Evolutionary conservation across 2,329 filamentous ascomycete genomes (phyloP).

Genomic region (Aquanectria penicillioides): DNA sequence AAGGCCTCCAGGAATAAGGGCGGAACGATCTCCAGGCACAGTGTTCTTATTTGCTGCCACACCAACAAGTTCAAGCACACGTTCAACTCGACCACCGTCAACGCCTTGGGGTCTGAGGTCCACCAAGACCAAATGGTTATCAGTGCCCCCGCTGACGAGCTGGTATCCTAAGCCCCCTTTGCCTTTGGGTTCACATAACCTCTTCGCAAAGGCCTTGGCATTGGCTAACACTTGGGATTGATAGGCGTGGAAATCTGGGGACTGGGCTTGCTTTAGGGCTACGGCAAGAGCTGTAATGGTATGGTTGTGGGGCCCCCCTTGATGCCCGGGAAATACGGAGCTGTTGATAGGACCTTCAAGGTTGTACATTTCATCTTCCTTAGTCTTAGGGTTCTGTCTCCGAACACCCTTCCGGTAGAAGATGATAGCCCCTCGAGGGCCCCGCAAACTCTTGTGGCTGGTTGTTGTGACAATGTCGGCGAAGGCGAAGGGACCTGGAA

Average conservation of each 20-base stretch:
- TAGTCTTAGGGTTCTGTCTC: constrained; percentile 83
- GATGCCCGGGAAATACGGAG: constrained; percentile 97
- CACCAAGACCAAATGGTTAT: constrained; percentile 94
- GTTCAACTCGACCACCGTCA: constrained; percentile 90
- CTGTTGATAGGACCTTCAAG: constrained; percentile 94
- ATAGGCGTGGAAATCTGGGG: constrained; percentile 90
- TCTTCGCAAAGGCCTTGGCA: constrained; percentile 83
- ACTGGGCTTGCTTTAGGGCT: constrained; percentile 91
- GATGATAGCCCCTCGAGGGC: constrained; percentile 95
- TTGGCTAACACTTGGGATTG: constrained; percentile 91
- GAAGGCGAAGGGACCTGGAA: constrained; percentile 88
- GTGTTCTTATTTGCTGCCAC: constrained; percentile 99
- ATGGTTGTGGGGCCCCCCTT: constrained; percentile 98
- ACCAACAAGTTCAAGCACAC: constrained; percentile 89
- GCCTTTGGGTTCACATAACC: constrained; percentile 73
- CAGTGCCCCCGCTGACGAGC: constrained; percentile 92
- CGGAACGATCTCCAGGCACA: constrained; percentile 93
- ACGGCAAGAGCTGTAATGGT: constrained; percentile 97
- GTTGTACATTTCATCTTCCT: constrained; percentile 86
- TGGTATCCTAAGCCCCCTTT: constrained; percentile 85
- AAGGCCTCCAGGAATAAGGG: constrained; percentile 90
- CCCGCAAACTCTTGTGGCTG: constrained; percentile 96
- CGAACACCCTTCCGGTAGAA: constrained; percentile 96
- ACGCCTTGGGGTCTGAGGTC: constrained; percentile 90
- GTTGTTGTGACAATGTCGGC: constrained; percentile 98